Evolutionary conservation across 345 rosid genomes (phyloP).

Genomic region (Populus tremula): DNA sequence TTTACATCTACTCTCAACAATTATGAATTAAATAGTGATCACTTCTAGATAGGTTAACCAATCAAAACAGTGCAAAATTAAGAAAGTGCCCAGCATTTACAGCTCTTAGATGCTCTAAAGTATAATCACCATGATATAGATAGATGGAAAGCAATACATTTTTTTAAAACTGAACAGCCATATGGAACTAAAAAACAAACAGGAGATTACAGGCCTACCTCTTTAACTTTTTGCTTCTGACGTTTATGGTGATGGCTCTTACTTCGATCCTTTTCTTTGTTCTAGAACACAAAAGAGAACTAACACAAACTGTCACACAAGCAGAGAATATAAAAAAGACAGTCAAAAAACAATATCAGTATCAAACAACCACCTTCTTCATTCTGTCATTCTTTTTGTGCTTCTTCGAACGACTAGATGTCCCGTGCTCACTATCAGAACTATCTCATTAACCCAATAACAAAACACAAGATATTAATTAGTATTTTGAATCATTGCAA

Average conservation of each 20-base stretch:
- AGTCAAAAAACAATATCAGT: background rate
- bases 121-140: too few relatives aligned
- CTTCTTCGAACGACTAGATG: constrained; percentile 52
- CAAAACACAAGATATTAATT: background rate
- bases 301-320: constrained; percentile 9
- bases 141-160: too few relatives aligned
- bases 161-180: background rate
- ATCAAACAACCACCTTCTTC: constrained; percentile 60
- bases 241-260: constrained; percentile 70
- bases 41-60: background rate
- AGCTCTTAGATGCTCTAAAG: too few relatives aligned
- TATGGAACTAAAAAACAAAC: background rate
- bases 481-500: background rate
- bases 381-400: constrained; percentile 65
- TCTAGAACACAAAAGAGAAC: constrained; percentile 32
- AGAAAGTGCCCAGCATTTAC: background rate
- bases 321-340: background rate
- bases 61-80: background rate
- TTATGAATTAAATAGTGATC: too few relatives aligned
- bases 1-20: constrained; percentile 1
- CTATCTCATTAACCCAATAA: constrained; percentile 17
- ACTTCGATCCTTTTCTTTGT: constrained; percentile 68
- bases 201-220: constrained; percentile 50
- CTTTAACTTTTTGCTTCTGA: constrained; percentile 66
- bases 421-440: constrained; percentile 64